Base-by-base conservation (phyloP, 768 basidiomycete genomes). In the Kwoniella pini region DNA sequence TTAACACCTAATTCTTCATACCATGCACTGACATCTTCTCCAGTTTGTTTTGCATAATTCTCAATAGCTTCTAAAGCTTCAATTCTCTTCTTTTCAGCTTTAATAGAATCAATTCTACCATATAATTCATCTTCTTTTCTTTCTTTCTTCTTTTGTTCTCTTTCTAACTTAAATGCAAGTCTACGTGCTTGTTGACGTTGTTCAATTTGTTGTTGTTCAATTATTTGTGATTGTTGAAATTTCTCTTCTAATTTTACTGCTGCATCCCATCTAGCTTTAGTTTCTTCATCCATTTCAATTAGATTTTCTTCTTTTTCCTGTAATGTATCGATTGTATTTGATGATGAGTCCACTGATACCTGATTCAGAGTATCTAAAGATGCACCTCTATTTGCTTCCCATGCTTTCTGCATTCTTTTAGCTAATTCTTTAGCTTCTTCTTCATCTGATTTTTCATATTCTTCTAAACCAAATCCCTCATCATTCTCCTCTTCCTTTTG, bases 21-120 rank as follows among this genome's bases (percentile, higher is more conserved):
- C 69, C 69, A 70, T 13, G 40, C 63, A 28, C 44, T 56, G 36
- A 70, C 63, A 52, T 70, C 69, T 31, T 67, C 53, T 3, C 69
- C 69, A 0, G 69, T 70, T 40, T 62, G 49, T 31, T 52, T 36
- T 7, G 69, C 69, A 59, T 70, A 63, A 38, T 57, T 49, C 28
- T 61, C 56, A 4, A 70, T 66, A 26, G 49, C 50, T 13, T 57
- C 60, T 2, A 68, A 24, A 12, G 64, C 60, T 22, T 62, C 68
- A 9, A 61, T 43, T 28, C 65, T 53, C 57, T 62, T 52, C 44
- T 54, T 60, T 22, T 66, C 62, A 24, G 61, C 48, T 42, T 50
- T 52, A 9, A 68, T 43, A 17, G 48, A 51, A 2, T 62, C 57
- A 3, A 12, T 33, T 27, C 52, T 45, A 7, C 69, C 69, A 26